phyloP scores from a whole-genome alignment of 768 basidiomycete genomes.

The Russula griseocarnosa region DNA sequence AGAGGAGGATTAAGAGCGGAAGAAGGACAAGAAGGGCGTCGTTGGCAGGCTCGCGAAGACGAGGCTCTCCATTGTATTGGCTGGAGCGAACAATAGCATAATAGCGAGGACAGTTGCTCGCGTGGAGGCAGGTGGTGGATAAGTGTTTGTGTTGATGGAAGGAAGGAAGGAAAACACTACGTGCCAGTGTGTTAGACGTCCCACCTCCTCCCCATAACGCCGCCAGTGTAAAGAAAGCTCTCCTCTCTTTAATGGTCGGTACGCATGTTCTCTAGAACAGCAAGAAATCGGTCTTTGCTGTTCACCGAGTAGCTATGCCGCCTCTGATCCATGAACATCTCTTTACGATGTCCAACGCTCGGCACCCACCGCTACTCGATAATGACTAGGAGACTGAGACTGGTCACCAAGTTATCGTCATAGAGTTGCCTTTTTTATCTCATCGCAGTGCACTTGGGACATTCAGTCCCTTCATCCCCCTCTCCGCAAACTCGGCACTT shows the following conservation, averaged over 20 bases:
- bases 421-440: not conserved
- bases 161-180: too few species aligned
- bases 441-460: conserved; percentile 75
- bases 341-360: conserved; percentile 94
- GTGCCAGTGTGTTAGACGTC: too few species aligned
- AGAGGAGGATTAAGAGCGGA: conserved; percentile 89
- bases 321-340: conserved; percentile 85
- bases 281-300: conserved; percentile 90
- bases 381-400: conserved; percentile 91
- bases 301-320: conserved; percentile 91
- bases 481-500: conserved; percentile 85
- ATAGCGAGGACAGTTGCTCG: conserved; percentile 3
- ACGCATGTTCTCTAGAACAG: conserved; percentile 86
- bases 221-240: conserved; percentile 93
- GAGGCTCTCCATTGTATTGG: conserved; percentile 17
- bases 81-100: conserved; percentile 6
- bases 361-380: conserved; percentile 90
- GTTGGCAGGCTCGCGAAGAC: conserved; percentile 33
- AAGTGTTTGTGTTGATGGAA: not conserved
- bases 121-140: not conserved
- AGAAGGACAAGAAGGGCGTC: conserved; percentile 84
- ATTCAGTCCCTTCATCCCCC: conserved; percentile 75
- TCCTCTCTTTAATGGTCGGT: conserved; percentile 71
- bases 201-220: too few species aligned
- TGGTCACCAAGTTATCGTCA: conserved; percentile 82